Evolutionary conservation across 805 yeast genomes (phyloP), one percentile per base, ranked within the genome.

Genomic region (Cyberlindnera subsufficiens): DNA sequence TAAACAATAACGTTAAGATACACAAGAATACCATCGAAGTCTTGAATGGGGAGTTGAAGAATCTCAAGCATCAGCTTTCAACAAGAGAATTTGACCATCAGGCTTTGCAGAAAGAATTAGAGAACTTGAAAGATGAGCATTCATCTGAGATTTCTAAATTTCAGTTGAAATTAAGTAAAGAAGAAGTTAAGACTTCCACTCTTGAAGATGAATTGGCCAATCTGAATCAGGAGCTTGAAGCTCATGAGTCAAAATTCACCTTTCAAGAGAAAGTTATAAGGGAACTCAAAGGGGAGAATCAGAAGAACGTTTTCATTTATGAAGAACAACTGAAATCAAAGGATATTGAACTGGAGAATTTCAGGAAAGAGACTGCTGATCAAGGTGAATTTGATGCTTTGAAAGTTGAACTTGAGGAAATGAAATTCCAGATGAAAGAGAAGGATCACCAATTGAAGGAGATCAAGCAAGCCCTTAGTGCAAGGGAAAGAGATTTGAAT

Each of bases 81-180:
- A 16, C 46, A 1, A 49, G 45, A 17, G 57, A 54, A 16, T 46
- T 46, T 27, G 51, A 51, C n/a, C 38, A 33, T 3, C 46, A 49
- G 20, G 37, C 35, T 4, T 30, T 42, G 15, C 17, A 22, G 9
- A 22, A 30, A 1, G 41, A 42, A 3, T 34, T 51, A 25, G 47
- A 42, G 20, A 32, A 42, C n/a, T 14, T 52, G n/a, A 44, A 52
- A 22, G 40, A 39, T 11, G 37, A 37, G 3, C 30, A 48, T 22
- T 35, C 41, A 2, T 29, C 37, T 3, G 31, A 44, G 35, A 18
- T 42, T 10, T 16, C 41, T 8, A 32, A 37, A 39, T 18, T 46
- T 3, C 39, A 42, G 25, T 4, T 44, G 17, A 35, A 43, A 14
- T 49, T 63, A 19, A 55, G 62, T 7, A 49, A 50, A 14, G 52